Base-by-base conservation (phyloP, 352 stramenopile species). In the Phytopythium oedochilum region DNA sequence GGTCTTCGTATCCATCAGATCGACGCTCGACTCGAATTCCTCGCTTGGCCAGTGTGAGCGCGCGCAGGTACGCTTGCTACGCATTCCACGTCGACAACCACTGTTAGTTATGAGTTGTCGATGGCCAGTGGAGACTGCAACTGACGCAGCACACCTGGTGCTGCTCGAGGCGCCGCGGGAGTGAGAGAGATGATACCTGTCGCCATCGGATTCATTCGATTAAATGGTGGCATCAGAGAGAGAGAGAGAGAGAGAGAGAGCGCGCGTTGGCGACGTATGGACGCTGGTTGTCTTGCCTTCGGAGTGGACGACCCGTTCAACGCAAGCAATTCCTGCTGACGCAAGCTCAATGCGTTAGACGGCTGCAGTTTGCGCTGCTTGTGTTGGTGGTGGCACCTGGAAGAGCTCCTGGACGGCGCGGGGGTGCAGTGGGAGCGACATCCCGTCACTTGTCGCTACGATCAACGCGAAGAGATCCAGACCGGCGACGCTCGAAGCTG, bases 371-470 rank as follows among this genome's bases (percentile, higher is more conserved):
- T n/a, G n/a, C n/a, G n/a, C n/a, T n/a, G n/a, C n/a, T n/a, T n/a
- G n/a, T n/a, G n/a, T n/a, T n/a, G n/a, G n/a, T 9, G 6, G 36
- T 18, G 36, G 4, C n/a, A 76, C 68, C 28, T 66, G 60, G 34
- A 82, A 72, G 31, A 76, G 53, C 28, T 78, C 69, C 34, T 78
- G 69, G 17, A 55, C 39, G 47, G 60, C 55, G 2, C 69, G 61
- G 1, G 66, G 59, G 42, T 78, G 71, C 25, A 76, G 53, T 2
- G 69, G 66, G 15, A 78, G 55, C 22, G 45, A 14, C 22, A 46
- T 55, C 0, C 15, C 25, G 5, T 17, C 10, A 32, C 5, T 22
- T 7, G 6, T n/a, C 3, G 26, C 5, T 14, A 26, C 8, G 22
- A 46, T 14, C 11, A n/a, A n/a, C n/a, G n/a, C n/a, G n/a, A n/a